Conservation (phyloP, 495 filamentous ascomycete species). For the Xylaria venustula region DNA sequence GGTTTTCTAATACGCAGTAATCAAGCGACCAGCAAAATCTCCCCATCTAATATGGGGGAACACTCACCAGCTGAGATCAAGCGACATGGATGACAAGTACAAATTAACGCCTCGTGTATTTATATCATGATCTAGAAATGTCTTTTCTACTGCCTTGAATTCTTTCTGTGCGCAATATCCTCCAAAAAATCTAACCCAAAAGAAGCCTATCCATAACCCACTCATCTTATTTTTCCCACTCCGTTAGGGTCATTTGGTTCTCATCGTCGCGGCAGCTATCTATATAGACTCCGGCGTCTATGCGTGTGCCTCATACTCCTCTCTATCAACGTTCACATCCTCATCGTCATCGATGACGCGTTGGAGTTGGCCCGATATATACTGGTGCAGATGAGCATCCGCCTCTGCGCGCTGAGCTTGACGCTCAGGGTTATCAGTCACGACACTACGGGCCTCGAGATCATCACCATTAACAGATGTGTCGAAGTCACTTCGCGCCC, state of each 20-base stretch:
- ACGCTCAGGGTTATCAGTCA: conserved; percentile 33
- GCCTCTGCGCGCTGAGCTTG: conserved; percentile 48
- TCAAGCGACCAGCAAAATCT: too few relatives aligned
- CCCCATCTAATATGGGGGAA: too few relatives aligned
- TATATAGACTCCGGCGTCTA: conserved; percentile 20
- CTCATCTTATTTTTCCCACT: too few relatives aligned
- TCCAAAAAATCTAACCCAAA: neutral
- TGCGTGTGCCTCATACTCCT: conserved; percentile 52
- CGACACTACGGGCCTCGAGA: conserved; percentile 31
- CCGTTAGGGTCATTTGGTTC: neutral
- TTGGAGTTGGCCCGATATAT: conserved; percentile 69
- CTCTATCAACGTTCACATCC: conserved; percentile 35
- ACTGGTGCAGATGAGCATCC: conserved; percentile 65
- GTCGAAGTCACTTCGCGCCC: conserved; percentile 78
- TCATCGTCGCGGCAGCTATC: too few relatives aligned
- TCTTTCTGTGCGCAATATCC: neutral
- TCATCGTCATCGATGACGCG: conserved; percentile 48
- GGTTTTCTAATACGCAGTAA: too few relatives aligned
- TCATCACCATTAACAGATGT: conserved; percentile 38
- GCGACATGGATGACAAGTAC: neutral
- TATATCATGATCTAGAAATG: too few relatives aligned
- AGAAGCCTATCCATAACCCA: neutral
- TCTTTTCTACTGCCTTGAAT: neutral
- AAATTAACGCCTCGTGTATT: neutral
- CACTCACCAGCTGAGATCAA: too few relatives aligned